Percentiles rank a stretch among this genome's conserved stretches.
Evolutionary conservation across 495 filamentous ascomycete species (phyloP).

Genomic region (Emericellopsis terricola): DNA sequence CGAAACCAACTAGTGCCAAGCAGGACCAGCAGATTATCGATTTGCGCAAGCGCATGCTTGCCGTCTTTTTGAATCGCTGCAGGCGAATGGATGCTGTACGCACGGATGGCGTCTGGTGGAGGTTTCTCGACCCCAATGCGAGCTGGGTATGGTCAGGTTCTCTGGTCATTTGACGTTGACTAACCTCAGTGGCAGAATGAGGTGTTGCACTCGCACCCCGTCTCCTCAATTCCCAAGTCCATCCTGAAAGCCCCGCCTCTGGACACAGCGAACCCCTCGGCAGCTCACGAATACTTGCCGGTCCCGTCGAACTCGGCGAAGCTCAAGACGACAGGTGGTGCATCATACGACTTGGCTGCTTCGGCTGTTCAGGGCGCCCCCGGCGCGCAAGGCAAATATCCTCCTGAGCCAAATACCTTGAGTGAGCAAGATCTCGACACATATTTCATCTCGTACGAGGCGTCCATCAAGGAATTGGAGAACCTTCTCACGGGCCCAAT

Average conservation of each 20-base stretch:
- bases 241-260: conserved; percentile 85
- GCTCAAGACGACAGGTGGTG: conserved; percentile 41
- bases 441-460: conserved; percentile 85
- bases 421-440: conserved; percentile 85
- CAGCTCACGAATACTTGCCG: conserved; percentile 78
- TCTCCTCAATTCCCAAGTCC: conserved; percentile 81
- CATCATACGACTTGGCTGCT: conserved; percentile 6
- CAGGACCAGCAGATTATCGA: conserved; percentile 95
- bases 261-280: conserved; percentile 75
- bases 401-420: conserved; percentile 54
- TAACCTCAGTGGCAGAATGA: conserved; percentile 60
- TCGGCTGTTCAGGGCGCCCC: background rate
- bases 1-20: conserved; percentile 93
- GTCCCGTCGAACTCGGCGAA: conserved; percentile 72
- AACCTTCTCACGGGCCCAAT: conserved; percentile 73
- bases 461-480: conserved; percentile 75
- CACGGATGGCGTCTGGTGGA: conserved; percentile 92
- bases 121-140: conserved; percentile 90
- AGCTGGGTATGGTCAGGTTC: conserved; percentile 61
- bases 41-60: conserved; percentile 85
- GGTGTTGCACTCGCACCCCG: conserved; percentile 76
- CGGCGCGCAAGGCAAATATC: conserved; percentile 58
- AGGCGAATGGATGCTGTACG: conserved; percentile 81
- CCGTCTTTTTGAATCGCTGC: conserved; percentile 87
- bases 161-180: too few relatives aligned